phyloP scores from a whole-genome alignment of 2,329 filamentous ascomycete species.

The Ceratocystis harringtonii region DNA sequence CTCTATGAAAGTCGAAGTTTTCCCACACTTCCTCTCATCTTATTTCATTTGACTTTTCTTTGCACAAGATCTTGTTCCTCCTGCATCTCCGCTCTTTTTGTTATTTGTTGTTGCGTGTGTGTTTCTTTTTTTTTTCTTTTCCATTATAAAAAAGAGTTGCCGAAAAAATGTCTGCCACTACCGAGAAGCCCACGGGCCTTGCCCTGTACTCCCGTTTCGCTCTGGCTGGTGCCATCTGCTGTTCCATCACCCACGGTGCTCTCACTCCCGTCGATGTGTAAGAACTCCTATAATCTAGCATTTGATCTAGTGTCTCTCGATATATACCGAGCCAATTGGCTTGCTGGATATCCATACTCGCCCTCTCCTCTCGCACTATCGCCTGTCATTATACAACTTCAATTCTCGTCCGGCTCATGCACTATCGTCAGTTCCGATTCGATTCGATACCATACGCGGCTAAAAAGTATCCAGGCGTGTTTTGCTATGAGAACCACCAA shows the following conservation, averaged over 20 bases:
- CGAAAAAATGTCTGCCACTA: slow-evolving; percentile 31
- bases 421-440: background rate
- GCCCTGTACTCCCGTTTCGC: slow-evolving; percentile 89
- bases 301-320: background rate
- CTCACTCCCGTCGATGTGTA: slow-evolving; percentile 99
- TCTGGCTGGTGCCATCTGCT: slow-evolving; percentile 94
- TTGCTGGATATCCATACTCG: background rate
- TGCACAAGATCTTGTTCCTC: slow-evolving; percentile 20
- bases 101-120: slow-evolving; percentile 11
- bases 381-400: background rate
- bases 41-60: slow-evolving; percentile 20
- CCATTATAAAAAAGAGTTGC: slow-evolving; percentile 18
- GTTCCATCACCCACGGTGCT: slow-evolving; percentile 90
- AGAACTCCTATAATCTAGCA: slow-evolving; percentile 29
- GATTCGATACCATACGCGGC: background rate
- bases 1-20: slow-evolving; percentile 6
- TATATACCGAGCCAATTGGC: background rate
- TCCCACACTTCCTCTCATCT: slow-evolving; percentile 14
- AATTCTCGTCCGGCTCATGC: background rate
- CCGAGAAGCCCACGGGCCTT: slow-evolving; percentile 35
- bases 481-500: background rate
- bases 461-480: background rate
- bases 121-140: slow-evolving; percentile 17
- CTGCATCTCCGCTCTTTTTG: slow-evolving; percentile 18
- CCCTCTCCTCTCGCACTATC: background rate